Base-by-base conservation (phyloP, 2,329 filamentous ascomycete species). In the Periconia sp. region DNA sequence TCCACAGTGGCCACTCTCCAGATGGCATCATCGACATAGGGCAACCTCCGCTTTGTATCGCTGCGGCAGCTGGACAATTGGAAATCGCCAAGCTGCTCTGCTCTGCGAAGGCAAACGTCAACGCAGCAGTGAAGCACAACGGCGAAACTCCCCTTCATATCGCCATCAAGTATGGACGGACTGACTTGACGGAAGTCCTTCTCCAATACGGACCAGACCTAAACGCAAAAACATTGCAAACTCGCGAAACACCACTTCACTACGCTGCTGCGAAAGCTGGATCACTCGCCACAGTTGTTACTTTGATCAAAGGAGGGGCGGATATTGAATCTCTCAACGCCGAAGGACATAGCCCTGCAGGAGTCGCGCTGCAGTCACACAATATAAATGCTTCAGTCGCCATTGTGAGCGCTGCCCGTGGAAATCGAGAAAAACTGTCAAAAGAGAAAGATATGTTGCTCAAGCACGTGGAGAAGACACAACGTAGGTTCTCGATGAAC, bases 371-470 rank as follows among this genome's bases (percentile, higher is more conserved):
- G 11, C 49, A 66, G 13, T 51, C 59, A 15, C 55, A 62, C 9
- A 68, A 72, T 43, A 57, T 73, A 2, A 63, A 64, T 14, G 66
- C 60, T 20, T 66, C 69, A 7, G 61, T 72, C 15, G 63, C 65
- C 1, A 72, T 73, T 43, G 64, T 73, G 46, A 65, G 63, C 19
- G 61, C 63, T 44, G 63, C 70, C 30, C 61, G 64, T 37, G 62
- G 59, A 11, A 66, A 62, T 23, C 57, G 62, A 9, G 59, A 56
- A 40, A 62, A 63, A 41, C 55, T 73, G 1, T 46, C 35, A 1
- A 72, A 71, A 52, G 70, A 71, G 57, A 71, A 67, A 50, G 64
- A 67, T 8, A 58, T 70, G 64, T 55, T 73, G 0, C 47, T 72
- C 33, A 61, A 65, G 41, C 63, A 70, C 53, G 63, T 69, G 1